Percentiles rank a stretch among this genome's conserved stretches.
phyloP scores from a whole-genome alignment of 208 protist species.

The Angomonas deanei region DNA sequence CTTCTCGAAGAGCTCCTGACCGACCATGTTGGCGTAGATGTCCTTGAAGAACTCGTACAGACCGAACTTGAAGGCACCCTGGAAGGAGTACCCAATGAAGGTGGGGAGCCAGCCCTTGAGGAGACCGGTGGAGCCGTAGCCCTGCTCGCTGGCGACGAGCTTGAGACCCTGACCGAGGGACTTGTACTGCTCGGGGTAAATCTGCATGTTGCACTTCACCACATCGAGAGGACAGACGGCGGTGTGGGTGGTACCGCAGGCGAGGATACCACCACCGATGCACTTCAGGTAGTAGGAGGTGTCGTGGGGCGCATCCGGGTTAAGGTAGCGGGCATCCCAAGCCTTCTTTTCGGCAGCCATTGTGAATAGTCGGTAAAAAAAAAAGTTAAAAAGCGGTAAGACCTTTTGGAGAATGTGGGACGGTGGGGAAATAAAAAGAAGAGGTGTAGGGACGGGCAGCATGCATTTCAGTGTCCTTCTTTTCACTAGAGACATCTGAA shows the following conservation, averaged over 20 bases:
- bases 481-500: no score
- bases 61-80: constrained; percentile 94
- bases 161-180: constrained; percentile 61
- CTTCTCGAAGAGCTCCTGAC: constrained; percentile 72
- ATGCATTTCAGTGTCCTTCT: no score
- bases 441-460: background rate
- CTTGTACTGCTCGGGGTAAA: constrained; percentile 85
- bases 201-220: constrained; percentile 95
- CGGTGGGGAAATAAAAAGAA: background rate
- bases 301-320: constrained; percentile 62
- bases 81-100: constrained; percentile 88
- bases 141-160: constrained; percentile 63
- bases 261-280: constrained; percentile 89
- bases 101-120: constrained; percentile 90
- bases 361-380: background rate
- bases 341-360: background rate
- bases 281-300: constrained; percentile 91
- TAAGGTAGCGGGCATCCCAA: constrained; percentile 79
- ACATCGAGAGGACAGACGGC: constrained; percentile 94
- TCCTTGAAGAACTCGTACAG: constrained; percentile 95
- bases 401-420: constrained; percentile 4
- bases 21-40: constrained; percentile 78
- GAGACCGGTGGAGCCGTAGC: constrained; percentile 63
- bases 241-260: constrained; percentile 94
- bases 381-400: background rate